Base-by-base conservation (phyloP, 306 rosid species). In the Quercus bicolor region DNA sequence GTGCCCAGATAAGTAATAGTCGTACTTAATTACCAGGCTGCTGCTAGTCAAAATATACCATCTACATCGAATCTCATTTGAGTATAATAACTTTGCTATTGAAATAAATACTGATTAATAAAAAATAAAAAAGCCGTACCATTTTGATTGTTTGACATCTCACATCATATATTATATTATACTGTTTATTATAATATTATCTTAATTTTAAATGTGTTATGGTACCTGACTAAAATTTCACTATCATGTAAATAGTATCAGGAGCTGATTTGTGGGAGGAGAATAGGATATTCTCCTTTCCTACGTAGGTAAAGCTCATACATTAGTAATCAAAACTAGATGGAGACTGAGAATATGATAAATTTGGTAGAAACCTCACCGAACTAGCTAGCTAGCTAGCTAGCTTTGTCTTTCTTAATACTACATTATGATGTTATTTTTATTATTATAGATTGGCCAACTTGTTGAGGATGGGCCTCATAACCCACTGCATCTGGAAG, bases 261-360 rank as follows among this genome's bases (percentile, higher is more conserved):
- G 28, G 34, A 53, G 70, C 75, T 68, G 75, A 61, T 72, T 66
- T 31, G 57, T 12, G 43, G 59, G 31, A 26, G 64, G 59, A 75
- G 53, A 70, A n/a, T 26, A 81, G 60, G 57, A 78, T 82, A 79
- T 79, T 86, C 81, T 34, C 61, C 56, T 18, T 71, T 78, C 82
- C 75, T 5, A 29, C 13, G 57, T 62, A n/a, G 75, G 75, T 28
- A 70, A 83, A 61, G 6, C 9, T 11, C 10, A 66, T 61, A 10
- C 31, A 76, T 19, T 72, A 45, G 12, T 56, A 60, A 64, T 76
- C 59, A 18, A 65, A 23, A 12, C 54, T 76, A 76, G 79, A 72
- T 57, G 54, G 61, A 51, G 81, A 76, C 62, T 78, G 40, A 37
- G 70, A 48, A 52, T 72, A 59, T 45, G 31, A 52, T 75, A 52